These are phyloP conservation scores for Meripilus lineatus DNA, from an alignment of 1,284 basidiomycete species.

Conservation along the genomic window DNA sequence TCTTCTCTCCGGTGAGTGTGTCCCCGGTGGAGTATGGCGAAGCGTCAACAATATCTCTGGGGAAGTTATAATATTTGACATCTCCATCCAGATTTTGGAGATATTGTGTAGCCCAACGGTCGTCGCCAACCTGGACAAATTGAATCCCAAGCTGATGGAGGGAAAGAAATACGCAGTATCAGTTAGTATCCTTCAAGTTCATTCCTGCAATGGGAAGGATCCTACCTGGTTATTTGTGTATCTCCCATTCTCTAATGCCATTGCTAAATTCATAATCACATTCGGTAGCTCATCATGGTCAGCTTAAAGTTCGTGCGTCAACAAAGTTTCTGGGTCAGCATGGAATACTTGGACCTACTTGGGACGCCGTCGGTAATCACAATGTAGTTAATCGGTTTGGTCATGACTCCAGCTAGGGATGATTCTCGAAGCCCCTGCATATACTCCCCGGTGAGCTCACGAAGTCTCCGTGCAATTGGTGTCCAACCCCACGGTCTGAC, in stretches of 20 bases:
- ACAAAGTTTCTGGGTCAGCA: background rate
- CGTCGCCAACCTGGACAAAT: conserved; percentile 56
- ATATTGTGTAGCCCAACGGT: conserved; percentile 37
- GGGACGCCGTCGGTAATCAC: conserved; percentile 60
- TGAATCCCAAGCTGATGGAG: conserved; percentile 56
- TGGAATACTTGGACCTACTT: conserved; percentile 30
- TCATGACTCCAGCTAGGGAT: conserved; percentile 22
- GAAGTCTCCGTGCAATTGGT: conserved; percentile 45
- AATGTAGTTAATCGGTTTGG: conserved; percentile 57
- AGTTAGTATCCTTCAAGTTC: too few relatives aligned
- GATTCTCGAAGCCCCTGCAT: conserved; percentile 37
- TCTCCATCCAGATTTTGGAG: conserved; percentile 36
- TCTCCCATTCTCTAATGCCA: conserved; percentile 41
- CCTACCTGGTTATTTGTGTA: conserved; percentile 51
- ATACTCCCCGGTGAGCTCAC: conserved; percentile 41
- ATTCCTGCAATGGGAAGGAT: background rate
- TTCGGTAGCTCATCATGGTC: conserved; percentile 39
- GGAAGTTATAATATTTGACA: conserved; percentile 13
- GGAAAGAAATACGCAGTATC: background rate
- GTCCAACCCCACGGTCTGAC: conserved; percentile 42
- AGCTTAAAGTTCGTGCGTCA: background rate
- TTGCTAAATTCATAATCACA: conserved; percentile 44
- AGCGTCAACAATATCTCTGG: conserved; percentile 60
- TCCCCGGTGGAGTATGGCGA: conserved; percentile 43
- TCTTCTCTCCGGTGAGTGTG: conserved; percentile 35